These are phyloP conservation scores for Miscanthus lutarioriparius DNA, from an alignment of 176 grass and related monocot species.

Conservation along the genomic window DNA sequence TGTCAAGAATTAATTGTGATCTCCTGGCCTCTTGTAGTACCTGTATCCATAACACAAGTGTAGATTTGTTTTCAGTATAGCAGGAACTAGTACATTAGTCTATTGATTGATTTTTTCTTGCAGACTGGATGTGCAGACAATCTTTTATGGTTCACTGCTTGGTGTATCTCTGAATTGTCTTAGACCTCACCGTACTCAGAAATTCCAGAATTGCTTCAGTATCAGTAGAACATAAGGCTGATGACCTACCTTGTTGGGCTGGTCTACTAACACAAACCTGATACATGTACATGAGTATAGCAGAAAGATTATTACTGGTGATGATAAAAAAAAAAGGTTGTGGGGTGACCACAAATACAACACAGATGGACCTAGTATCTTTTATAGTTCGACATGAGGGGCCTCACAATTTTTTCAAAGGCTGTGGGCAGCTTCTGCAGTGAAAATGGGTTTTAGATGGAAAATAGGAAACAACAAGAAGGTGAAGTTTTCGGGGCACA, in stretches of 20 bases:
- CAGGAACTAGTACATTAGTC: neutral
- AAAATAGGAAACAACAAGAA: too few species aligned
- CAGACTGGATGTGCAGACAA: neutral
- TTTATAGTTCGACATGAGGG: too few species aligned
- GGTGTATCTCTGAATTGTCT: too few species aligned
- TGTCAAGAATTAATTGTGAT: neutral
- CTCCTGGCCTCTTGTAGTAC: neutral
- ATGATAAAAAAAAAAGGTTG: neutral
- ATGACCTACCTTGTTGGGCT: too few species aligned
- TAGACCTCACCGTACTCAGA: too few species aligned
- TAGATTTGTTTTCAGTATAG: slow-evolving; percentile 20
- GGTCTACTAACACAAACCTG: neutral
- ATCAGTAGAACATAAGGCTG: too few species aligned
- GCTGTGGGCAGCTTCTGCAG: too few species aligned
- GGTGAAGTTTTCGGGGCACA: too few species aligned
- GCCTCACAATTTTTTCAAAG: too few species aligned
- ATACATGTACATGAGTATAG: neutral
- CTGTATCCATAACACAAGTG: slow-evolving; percentile 6
- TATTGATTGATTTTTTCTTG: neutral
- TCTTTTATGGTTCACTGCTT: neutral
- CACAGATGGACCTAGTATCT: too few species aligned
- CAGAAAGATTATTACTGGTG: neutral
- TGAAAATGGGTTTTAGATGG: too few species aligned
- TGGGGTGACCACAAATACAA: neutral
- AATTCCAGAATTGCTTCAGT: too few species aligned